Percentiles rank a stretch among this genome's conserved stretches.
These are phyloP conservation scores for Artomyces pyxidatus DNA, from an alignment of 768 basidiomycete species.

Conservation along the genomic window DNA sequence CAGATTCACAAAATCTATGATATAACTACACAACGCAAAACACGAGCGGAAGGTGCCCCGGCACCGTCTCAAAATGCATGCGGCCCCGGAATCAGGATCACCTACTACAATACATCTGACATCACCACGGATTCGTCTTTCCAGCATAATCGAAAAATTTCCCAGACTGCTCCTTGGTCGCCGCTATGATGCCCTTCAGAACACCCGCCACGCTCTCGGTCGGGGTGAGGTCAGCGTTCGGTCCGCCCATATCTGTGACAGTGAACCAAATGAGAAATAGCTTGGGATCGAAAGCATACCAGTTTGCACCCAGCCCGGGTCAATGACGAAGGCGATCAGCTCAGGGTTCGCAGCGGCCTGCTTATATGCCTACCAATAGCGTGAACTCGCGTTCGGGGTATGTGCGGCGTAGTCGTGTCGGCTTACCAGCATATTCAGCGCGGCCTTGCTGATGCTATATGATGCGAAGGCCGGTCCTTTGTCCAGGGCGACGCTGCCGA, in stretches of 20 bases:
- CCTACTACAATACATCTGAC: no score
- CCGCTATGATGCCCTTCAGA: conserved; percentile 23
- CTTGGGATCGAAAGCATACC: conserved; percentile 16
- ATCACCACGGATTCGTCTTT: conserved; percentile 25
- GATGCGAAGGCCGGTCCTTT: conserved; percentile 21
- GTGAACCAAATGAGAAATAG: background rate
- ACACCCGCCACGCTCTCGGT: conserved; percentile 24
- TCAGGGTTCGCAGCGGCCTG: conserved; percentile 27
- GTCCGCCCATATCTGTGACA: conserved; percentile 28
- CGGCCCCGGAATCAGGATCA: no score
- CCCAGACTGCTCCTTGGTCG: background rate
- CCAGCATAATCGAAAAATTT: conserved; percentile 19
- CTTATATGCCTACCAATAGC: conserved; percentile 26
- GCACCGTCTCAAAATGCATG: no score
- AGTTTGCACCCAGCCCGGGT: conserved; percentile 34
- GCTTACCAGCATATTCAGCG: conserved; percentile 33
- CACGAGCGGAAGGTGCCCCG: no score
- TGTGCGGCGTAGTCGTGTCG: no score
- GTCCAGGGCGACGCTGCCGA: conserved; percentile 27
- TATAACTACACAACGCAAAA: no score
- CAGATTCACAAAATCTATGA: no score
- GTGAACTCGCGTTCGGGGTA: background rate
- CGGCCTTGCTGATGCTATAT: conserved; percentile 32
- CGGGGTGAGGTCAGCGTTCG: conserved; percentile 21
- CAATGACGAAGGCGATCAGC: conserved; percentile 24